Conservation (phyloP, 768 basidiomycete genomes). For the Exidia glandulosa region DNA sequence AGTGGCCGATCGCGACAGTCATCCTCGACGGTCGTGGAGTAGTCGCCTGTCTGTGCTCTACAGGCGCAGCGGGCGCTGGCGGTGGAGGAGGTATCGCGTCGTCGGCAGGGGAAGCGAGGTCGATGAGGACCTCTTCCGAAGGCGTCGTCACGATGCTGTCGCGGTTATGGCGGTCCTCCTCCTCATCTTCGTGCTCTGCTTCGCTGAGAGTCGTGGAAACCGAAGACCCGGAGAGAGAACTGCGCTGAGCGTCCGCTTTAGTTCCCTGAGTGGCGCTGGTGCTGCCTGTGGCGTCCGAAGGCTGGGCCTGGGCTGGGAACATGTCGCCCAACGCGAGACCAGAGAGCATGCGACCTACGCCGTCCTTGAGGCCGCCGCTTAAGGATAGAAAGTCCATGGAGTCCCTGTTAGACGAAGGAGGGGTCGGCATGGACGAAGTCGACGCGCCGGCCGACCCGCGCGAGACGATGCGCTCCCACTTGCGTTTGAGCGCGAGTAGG, state of each 20-base stretch:
- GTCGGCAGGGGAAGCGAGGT: not conserved
- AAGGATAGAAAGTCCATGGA: not conserved
- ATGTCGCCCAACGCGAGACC: not conserved
- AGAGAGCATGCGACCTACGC: not conserved
- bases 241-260: not conserved
- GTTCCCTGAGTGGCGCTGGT: too few relatives aligned
- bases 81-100: not conserved
- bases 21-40: too few relatives aligned
- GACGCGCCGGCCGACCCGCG: conserved; percentile 26
- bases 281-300: not conserved
- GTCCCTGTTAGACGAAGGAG: not conserved
- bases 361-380: not conserved
- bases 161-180: not conserved
- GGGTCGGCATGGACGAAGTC: not conserved
- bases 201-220: not conserved
- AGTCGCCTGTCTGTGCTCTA: too few relatives aligned
- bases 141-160: not conserved
- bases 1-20: not conserved
- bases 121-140: not conserved
- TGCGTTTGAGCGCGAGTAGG: conserved; percentile 61
- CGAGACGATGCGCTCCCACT: conserved; percentile 73
- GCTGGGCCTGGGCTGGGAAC: not conserved
- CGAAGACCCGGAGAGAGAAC: not conserved
- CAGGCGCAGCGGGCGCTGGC: not conserved
- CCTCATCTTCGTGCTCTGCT: not conserved